Percentiles rank a stretch among this genome's conserved stretches.
These are phyloP conservation scores for Triticum turgidum DNA, from an alignment of 176 grass and related monocot genomes.

Conservation along the genomic window DNA sequence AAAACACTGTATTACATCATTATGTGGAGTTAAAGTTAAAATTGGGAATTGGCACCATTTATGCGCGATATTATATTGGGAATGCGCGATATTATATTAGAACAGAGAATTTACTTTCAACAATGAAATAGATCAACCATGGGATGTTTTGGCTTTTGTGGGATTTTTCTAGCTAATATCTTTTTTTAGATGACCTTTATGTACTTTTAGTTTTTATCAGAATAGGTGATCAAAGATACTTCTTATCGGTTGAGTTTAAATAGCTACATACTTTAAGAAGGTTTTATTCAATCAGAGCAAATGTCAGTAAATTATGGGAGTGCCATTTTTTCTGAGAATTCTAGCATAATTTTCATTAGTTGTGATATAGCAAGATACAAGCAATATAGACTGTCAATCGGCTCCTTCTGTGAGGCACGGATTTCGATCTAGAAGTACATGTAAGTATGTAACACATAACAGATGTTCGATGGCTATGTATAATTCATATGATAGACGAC, in stretches of 20 bases:
- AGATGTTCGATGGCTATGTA: background rate
- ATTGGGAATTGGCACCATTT: background rate
- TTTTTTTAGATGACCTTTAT: background rate
- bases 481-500: too few relatives aligned
- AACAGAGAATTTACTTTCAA: background rate
- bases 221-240: background rate
- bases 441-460: background rate
- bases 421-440: background rate
- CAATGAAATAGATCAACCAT: background rate
- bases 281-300: too few relatives aligned
- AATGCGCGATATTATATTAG: background rate
- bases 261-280: too few relatives aligned
- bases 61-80: background rate
- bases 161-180: background rate
- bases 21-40: background rate
- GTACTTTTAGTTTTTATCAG: background rate
- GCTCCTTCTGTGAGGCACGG: background rate
- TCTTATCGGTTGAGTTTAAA: too few relatives aligned
- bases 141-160: background rate
- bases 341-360: background rate
- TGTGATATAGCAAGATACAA: background rate
- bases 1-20: too few relatives aligned
- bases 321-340: too few relatives aligned
- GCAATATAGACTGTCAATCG: background rate
- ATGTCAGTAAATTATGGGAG: too few relatives aligned